phyloP scores from a whole-genome alignment of 1,284 basidiomycete species.

The Ceratobasidium sp. region DNA sequence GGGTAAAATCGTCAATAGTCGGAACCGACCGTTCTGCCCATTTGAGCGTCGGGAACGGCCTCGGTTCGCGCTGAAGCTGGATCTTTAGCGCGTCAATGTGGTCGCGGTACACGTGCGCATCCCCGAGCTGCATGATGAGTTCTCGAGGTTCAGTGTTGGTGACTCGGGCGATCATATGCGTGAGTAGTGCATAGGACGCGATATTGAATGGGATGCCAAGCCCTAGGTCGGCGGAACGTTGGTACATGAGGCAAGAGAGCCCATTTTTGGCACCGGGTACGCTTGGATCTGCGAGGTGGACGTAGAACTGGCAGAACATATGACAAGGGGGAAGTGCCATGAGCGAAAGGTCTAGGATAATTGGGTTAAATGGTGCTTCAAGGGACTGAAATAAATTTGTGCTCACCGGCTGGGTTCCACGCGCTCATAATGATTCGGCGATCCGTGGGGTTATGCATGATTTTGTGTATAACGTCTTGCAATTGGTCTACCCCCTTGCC shows the following conservation, averaged over 20 bases:
- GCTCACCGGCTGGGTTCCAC: conserved; percentile 94
- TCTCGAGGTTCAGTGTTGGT: conserved; percentile 89
- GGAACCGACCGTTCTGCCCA: conserved; percentile 63
- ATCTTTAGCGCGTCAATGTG: conserved; percentile 87
- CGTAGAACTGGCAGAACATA: conserved; percentile 99
- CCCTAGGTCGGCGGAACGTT: conserved; percentile 96
- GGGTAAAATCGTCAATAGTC: conserved; percentile 82
- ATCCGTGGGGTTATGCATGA: conserved; percentile 93
- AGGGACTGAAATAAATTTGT: background rate
- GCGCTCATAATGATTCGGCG: conserved; percentile 95
- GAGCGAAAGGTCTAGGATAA: conserved; percentile 71
- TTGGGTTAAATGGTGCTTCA: background rate
- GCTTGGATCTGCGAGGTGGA: conserved; percentile 75
- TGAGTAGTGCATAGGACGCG: conserved; percentile 95
- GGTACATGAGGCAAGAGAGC: conserved; percentile 96
- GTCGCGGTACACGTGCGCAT: conserved; percentile 96
- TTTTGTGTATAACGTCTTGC: conserved; percentile 87
- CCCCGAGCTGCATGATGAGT: conserved; percentile 92
- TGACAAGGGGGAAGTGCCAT: conserved; percentile 99
- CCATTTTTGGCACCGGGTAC: conserved; percentile 69
- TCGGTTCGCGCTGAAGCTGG: conserved; percentile 84
- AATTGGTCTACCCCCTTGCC: conserved; percentile 96
- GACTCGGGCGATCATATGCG: conserved; percentile 95
- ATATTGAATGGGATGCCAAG: conserved; percentile 99
- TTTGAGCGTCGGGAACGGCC: conserved; percentile 82